Evolutionary conservation across 2,329 filamentous ascomycete genomes (phyloP), one percentile per base, ranked within the genome.

Genomic region (Davidsoniella australis): DNA sequence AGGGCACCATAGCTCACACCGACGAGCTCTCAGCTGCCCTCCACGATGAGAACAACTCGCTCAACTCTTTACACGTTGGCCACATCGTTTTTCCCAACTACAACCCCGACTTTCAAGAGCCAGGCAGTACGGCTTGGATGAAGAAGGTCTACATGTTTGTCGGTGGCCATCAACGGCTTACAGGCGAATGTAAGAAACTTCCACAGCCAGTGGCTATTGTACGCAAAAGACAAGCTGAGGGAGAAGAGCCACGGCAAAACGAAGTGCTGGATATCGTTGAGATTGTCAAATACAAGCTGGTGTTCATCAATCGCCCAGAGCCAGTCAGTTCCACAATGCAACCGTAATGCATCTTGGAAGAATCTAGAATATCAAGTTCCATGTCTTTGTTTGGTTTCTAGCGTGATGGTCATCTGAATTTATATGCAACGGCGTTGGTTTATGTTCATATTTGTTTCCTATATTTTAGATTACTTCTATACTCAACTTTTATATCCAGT

Each of bases 181-280:
- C 79, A 1, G 91, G 91, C 3, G 87, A 96, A 63, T 79, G 94
- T 45, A 94, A 87, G 70, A 94, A 87, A 64, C 66, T 96, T 45
- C 73, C 75, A 5, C 83, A 76, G 59, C 80, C 88, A 2, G 61
- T 95, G 56, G 91, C 82, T 3, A 69, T 96, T n/a, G 70, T 96
- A 20, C 73, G 78, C 54, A 76, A 74, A 58, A 71, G 70, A 51
- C 60, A 58, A 45, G 68, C 63, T 4, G 59, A 56, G 17, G 57
- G 57, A 17, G 64, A 82, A 26, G 66, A 72, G 9, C 33, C 47
- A 14, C 36, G 43, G 10, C n/a, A 18, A 10, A 36, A 29, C 17
- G 53, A 49, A 33, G 75, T 80, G 50, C 61, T 95, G 47, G 87
- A 95, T 66, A 75, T 96, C 55, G 78, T 87, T 47, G 89, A 95